A percentile compares a stretch with the other conserved stretches of the same genome.
phyloP scores from a whole-genome alignment of 2,329 filamentous ascomycete genomes.

The Hypoxylon sp. region DNA sequence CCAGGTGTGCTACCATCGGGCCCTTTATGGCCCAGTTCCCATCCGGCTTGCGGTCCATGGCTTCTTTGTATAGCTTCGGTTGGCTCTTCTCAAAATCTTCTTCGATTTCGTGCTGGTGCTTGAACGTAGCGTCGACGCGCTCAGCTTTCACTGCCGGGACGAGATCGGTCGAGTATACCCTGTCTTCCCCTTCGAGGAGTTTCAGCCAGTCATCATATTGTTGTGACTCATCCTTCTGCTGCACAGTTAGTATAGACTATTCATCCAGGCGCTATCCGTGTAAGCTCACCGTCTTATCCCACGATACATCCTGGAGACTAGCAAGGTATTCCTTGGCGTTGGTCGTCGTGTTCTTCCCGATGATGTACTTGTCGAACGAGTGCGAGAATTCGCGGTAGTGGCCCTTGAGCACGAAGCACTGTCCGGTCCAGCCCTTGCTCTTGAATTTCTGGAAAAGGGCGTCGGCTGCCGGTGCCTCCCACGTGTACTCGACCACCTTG shows the following conservation, averaged over 20 bases:
- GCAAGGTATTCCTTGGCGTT: slow-evolving; percentile 53
- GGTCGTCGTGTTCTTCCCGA: slow-evolving; percentile 52
- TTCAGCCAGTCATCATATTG: slow-evolving; percentile 56
- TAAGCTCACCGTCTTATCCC: slow-evolving; percentile 46
- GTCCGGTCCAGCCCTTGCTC: slow-evolving; percentile 57
- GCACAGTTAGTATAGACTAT: slow-evolving; percentile 8
- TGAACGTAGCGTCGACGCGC: slow-evolving; percentile 51
- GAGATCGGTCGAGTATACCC: slow-evolving; percentile 49
- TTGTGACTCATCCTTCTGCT: slow-evolving; percentile 45
- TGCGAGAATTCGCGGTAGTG: slow-evolving; percentile 63
- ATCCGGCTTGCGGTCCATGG: slow-evolving; percentile 47
- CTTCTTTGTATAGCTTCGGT: slow-evolving; percentile 56
- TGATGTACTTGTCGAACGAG: slow-evolving; percentile 61
- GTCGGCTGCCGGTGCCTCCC: slow-evolving; percentile 60
- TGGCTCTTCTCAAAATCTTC: slow-evolving; percentile 56
- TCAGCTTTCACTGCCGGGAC: slow-evolving; percentile 51
- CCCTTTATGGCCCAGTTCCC: slow-evolving; percentile 56
- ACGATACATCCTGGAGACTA: slow-evolving; percentile 47
- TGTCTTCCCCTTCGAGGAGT: slow-evolving; percentile 54
- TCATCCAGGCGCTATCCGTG: not conserved
- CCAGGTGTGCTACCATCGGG: slow-evolving; percentile 58
- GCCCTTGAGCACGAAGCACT: slow-evolving; percentile 63
- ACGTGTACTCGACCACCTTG: slow-evolving; percentile 56
- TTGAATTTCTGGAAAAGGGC: slow-evolving; percentile 56
- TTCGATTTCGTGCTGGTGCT: slow-evolving; percentile 59